phyloP scores from a whole-genome alignment of 257 asterid genomes.

The Solanum tacnaense region DNA sequence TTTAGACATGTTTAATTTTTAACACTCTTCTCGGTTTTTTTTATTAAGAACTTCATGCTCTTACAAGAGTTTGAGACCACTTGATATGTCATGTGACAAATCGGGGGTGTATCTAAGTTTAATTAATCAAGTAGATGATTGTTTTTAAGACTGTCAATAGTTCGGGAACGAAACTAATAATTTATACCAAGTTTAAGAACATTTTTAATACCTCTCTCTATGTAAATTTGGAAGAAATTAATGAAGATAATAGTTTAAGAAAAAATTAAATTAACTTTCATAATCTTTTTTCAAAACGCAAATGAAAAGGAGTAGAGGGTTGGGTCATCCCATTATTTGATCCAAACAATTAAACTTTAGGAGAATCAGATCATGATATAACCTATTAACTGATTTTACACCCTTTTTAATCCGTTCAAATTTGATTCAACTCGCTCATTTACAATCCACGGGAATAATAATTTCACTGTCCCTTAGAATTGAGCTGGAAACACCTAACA shows the following conservation, averaged over 20 bases:
- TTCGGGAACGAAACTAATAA: not conserved
- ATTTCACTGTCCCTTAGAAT: not conserved
- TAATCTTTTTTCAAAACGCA: too few species aligned
- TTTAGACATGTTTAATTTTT: too few species aligned
- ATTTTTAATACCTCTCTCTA: too few species aligned
- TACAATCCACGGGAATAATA: not conserved
- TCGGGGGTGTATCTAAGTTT: not conserved
- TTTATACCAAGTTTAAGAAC: too few species aligned
- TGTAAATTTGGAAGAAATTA: not conserved
- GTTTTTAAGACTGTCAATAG: too few species aligned
- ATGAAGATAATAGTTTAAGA: not conserved
- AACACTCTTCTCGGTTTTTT: rapidly evolving
- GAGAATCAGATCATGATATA: not conserved
- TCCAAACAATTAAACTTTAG: too few species aligned
- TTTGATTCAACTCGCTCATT: not conserved
- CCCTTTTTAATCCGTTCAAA: not conserved
- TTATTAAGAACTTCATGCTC: not conserved
- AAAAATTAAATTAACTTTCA: not conserved
- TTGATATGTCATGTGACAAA: not conserved
- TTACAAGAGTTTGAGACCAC: too few species aligned
- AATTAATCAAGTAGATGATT: too few species aligned
- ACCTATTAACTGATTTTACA: not conserved
- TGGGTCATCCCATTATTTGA: not conserved
- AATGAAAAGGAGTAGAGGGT: not conserved
- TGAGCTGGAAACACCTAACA: not conserved